Percentiles rank a stretch among this genome's conserved stretches.
These are phyloP conservation scores for Cladosporium cucumerinum DNA, from an alignment of 2,329 filamentous ascomycete species.

Conservation along the genomic window DNA sequence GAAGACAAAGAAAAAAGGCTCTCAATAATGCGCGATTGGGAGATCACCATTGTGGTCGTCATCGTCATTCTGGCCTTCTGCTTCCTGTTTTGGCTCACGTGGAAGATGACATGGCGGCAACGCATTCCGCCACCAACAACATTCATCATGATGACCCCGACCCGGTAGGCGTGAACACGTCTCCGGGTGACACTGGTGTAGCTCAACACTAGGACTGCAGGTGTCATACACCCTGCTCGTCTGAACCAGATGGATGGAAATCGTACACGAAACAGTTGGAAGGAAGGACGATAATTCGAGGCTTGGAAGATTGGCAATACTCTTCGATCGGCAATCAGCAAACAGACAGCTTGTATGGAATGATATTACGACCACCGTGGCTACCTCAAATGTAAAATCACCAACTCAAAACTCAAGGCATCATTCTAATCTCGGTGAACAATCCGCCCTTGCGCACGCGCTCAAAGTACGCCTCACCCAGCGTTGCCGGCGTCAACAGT, in stretches of 20 bases:
- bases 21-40: not conserved
- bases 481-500: slow-evolving; percentile 67
- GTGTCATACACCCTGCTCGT: not conserved
- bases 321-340: not conserved
- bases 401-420: slow-evolving; percentile 25
- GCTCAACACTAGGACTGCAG: not conserved
- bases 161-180: too few species aligned
- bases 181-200: not conserved
- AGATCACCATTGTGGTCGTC: not conserved
- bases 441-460: slow-evolving; percentile 60
- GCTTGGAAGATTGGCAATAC: not conserved
- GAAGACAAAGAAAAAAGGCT: not conserved
- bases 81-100: not conserved
- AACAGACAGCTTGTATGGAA: not conserved
- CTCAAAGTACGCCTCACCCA: slow-evolving; percentile 66
- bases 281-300: not conserved
- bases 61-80: not conserved
- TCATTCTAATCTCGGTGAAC: slow-evolving; percentile 50
- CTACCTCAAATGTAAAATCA: not conserved
- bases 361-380: not conserved
- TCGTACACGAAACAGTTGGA: not conserved
- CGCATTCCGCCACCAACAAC: too few species aligned
- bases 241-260: not conserved
- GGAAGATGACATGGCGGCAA: not conserved
- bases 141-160: too few species aligned